phyloP scores from a whole-genome alignment of 768 basidiomycete species.

The Neoboletus magnificus region DNA sequence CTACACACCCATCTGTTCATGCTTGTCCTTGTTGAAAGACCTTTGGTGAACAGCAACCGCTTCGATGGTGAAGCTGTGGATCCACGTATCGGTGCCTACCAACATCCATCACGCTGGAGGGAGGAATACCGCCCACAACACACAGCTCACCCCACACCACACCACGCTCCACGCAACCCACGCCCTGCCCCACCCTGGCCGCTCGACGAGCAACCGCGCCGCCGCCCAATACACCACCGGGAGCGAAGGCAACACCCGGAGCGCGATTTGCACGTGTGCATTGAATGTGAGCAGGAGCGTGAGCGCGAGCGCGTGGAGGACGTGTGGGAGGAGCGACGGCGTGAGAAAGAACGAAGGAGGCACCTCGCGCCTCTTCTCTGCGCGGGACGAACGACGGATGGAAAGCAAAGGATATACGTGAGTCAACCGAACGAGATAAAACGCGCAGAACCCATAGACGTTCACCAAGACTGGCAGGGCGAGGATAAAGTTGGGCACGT shows the following conservation, averaged over 20 bases:
- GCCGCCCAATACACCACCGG: slow-evolving; percentile 87
- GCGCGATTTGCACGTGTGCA: slow-evolving; percentile 84
- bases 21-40: not conserved
- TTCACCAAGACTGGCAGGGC: slow-evolving; percentile 64
- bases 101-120: slow-evolving; percentile 71
- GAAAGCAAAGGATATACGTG: slow-evolving; percentile 1
- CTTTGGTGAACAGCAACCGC: not conserved
- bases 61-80: no score
- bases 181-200: slow-evolving; percentile 43
- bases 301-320: slow-evolving; percentile 66
- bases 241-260: slow-evolving; percentile 72
- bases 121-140: slow-evolving; percentile 82
- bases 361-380: not conserved
- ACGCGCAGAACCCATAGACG: slow-evolving; percentile 35
- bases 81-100: not conserved
- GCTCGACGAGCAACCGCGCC: slow-evolving; percentile 57
- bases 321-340: slow-evolving; percentile 59
- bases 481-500: slow-evolving; percentile 87
- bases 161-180: slow-evolving; percentile 80
- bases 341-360: slow-evolving; percentile 34
- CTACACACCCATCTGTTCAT: not conserved
- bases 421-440: slow-evolving; percentile 20
- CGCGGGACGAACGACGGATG: not conserved
- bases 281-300: slow-evolving; percentile 66
- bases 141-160: slow-evolving; percentile 68